Base-by-base conservation (phyloP, 108 stramenopile genomes). In the Cyclotella sp. region DNA sequence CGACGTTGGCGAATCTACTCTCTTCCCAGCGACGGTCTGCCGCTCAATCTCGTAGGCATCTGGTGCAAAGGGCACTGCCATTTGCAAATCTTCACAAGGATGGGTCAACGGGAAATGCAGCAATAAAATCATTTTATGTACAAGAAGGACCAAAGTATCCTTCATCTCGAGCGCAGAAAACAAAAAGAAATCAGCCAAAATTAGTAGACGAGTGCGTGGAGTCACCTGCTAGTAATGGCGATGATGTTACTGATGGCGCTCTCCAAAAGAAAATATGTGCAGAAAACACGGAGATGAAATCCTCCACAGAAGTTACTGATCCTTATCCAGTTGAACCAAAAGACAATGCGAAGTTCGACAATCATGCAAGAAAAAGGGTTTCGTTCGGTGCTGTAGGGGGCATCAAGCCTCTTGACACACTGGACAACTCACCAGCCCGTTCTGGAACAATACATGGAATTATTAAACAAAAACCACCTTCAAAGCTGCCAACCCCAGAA, bases 21-120 rank as follows among this genome's bases (percentile, higher is more conserved):
- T 77, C 76, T n/a, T 77, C 76, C 18, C 76, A 77, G 61, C 76
- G 66, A 26, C 76, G 76, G 30, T 77, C 76, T 70, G 68, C 68
- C 29, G 76, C 62, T 43, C 76, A 77, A 68, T 70, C 62, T 26
- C 67, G 59, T 52, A 46, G 44, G 46, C 68, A 77, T 41, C 30
- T 68, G 34, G 47, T 77, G 29, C 76, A 77, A 52, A 14, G 61
- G 24, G 68, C 62, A 18, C 21, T 64, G 49, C 74, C 74, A 29
- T 75, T 75, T 66, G 74, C 74, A 65, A 65, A 65, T 65, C 44
- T 65, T 26, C 64, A 65, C 45, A 65, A 65, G 22, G 49, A 34
- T 10, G 68, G 52, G 29, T 53, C 68, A 4, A 26, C n/a, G 10
- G 68, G 68, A 12, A 70, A 60, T 60, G 70, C 42, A 18, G 44